Percentiles rank a stretch among this genome's conserved stretches.
Evolutionary conservation across 306 rosid species (phyloP).

Genomic region (Styphnolobium japonicum): DNA sequence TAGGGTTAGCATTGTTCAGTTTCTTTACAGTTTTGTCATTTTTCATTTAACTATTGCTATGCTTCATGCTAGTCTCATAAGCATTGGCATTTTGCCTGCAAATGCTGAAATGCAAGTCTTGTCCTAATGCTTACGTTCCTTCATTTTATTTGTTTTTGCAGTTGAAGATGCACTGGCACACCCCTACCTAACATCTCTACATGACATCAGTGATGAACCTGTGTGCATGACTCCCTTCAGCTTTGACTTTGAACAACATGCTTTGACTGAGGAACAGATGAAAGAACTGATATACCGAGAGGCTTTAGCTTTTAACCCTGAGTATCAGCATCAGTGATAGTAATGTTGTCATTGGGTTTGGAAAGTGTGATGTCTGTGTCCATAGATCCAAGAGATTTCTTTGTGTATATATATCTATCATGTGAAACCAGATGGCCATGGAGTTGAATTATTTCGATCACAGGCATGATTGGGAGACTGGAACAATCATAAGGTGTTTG

Average conservation of each 20-base stretch:
- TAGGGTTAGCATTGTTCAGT: neutral
- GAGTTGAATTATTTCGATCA: slow-evolving; percentile 36
- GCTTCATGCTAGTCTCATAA: neutral
- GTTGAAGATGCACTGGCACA: slow-evolving; percentile 95
- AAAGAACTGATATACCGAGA: slow-evolving; percentile 87
- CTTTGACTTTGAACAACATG: slow-evolving; percentile 98
- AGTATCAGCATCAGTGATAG: slow-evolving; percentile 60
- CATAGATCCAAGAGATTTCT: slow-evolving; percentile 44
- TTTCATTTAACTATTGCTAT: neutral
- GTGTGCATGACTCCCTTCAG: slow-evolving; percentile 92
- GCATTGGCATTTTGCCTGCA: neutral
- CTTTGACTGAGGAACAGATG: slow-evolving; percentile 94
- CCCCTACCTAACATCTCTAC: slow-evolving; percentile 90
- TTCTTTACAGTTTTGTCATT: neutral
- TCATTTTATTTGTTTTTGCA: slow-evolving; percentile 24
- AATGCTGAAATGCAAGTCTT: neutral
- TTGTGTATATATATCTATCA: slow-evolving; percentile 58
- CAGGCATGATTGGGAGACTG: slow-evolving; percentile 37
- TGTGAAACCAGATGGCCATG: slow-evolving; percentile 52
- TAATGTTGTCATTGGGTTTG: slow-evolving; percentile 32
- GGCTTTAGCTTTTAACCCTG: slow-evolving; percentile 94
- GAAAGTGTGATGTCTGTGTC: slow-evolving; percentile 37
- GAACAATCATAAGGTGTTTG: slow-evolving; percentile 40
- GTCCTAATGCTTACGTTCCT: neutral
- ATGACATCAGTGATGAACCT: slow-evolving; percentile 97